Conservation (phyloP, 192 early-diverging fungal genomes). For the Endogone sp. region DNA sequence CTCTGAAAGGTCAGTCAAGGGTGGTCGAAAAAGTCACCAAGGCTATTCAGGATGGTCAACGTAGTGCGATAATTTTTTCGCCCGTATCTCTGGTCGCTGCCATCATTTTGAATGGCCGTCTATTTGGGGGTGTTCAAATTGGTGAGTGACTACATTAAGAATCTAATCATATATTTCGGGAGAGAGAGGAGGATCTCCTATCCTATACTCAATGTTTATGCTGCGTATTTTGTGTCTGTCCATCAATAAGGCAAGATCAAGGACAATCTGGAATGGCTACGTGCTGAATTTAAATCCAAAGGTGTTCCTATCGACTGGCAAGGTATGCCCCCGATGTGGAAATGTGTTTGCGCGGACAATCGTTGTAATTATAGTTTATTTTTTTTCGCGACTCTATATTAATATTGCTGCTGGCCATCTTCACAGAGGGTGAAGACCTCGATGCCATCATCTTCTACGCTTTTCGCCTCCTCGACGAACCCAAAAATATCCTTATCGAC, state of each 20-base stretch:
- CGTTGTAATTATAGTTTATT: too few relatives aligned
- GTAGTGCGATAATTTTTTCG: conserved; percentile 19
- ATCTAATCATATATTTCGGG: too few relatives aligned
- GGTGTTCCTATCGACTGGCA: conserved; percentile 23
- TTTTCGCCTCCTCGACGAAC: conserved; percentile 23
- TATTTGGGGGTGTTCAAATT: conserved; percentile 23
- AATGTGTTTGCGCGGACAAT: too few relatives aligned
- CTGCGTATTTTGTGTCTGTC: too few relatives aligned
- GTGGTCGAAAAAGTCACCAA: conserved; percentile 16
- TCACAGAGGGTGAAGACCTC: conserved; percentile 27
- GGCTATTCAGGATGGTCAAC: conserved; percentile 22
- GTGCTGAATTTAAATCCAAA: conserved; percentile 8
- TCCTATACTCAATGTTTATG: too few relatives aligned
- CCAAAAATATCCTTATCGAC: conserved; percentile 30
- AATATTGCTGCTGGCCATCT: too few relatives aligned
- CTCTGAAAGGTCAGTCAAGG: conserved; percentile 3
- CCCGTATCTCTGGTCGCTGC: conserved; percentile 20
- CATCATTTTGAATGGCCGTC: conserved; percentile 30
- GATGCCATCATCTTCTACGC: conserved; percentile 21
- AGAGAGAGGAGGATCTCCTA: too few relatives aligned
- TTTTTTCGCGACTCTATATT: too few relatives aligned
- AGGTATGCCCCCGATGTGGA: conserved; percentile 11
- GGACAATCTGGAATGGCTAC: conserved; percentile 25
- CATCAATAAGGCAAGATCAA: conserved; percentile 23
- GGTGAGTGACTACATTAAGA: conserved; percentile 1